Base-by-base conservation (phyloP, 768 basidiomycete genomes). In the Phanerodontia chrysosporium region DNA sequence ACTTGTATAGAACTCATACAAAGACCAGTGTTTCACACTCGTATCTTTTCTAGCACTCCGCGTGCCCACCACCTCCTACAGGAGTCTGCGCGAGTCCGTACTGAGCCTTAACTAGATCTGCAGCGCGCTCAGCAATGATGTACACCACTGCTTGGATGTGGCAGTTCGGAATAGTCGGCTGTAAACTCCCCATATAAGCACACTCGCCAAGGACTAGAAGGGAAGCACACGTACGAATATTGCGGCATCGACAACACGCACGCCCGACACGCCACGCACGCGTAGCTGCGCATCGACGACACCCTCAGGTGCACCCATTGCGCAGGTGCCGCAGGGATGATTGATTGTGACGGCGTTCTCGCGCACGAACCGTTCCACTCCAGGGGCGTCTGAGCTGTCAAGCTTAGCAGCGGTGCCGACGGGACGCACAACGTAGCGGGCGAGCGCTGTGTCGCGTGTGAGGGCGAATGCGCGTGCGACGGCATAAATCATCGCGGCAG, bases 401-500 rank as follows among this genome's bases (percentile, higher is more conserved):
- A 42, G 8, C 8, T 5, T 7, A 4, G 39, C 39, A 4, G 39
- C 18, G 8, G 39, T 8, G 10, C 39, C 39, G 39, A 42, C 39
- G 39, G 39, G 39, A 18, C 39, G 10, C 10, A 4, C 4, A 4
- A 42, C 18, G 39, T 42, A 18, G 18, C 39, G 10, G 4, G 9
- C 55, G 24, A 45, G 45, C n/a, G 57, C 36, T 42, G 65, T 54
- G 3, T 51, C 36, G 49, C 32, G 46, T 16, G 55, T 39, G 24
- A 46, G 25, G 45, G 45, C 6, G 53, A 49, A 39, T 2, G 51
- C 45, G 32, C 13, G 6, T 13, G 55, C 46, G 39, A 67, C 49
- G 1, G 46, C 51, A 27, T 65, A 28, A n/a, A 39, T 29, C 44
- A 64, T 57, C n/a, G 55, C 53, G 30, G 45, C 36, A 29, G 64